Evolutionary conservation across 345 rosid genomes (phyloP).

Genomic region (Aethionema arabicum): DNA sequence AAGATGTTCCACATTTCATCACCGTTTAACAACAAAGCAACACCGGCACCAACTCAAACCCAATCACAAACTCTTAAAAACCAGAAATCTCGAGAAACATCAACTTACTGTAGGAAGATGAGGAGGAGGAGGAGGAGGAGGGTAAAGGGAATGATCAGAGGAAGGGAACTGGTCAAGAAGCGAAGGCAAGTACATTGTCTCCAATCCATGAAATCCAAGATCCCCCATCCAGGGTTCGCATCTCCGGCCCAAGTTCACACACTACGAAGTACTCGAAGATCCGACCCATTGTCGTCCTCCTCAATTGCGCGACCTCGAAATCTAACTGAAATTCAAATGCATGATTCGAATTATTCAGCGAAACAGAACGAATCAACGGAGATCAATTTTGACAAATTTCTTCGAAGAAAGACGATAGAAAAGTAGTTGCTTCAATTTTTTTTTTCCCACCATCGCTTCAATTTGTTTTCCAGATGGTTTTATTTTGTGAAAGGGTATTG

Average conservation of each 20-base stretch:
- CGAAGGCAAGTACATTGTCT: conserved; percentile 59
- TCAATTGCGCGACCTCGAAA: conserved; percentile 18
- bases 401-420: conserved; percentile 2
- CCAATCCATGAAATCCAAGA: conserved; percentile 79
- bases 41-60: conserved; percentile 4
- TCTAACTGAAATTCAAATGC: conserved; percentile 25
- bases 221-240: conserved; percentile 81
- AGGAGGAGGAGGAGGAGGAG: conserved; percentile 93
- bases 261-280: conserved; percentile 94
- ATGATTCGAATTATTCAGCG: conserved; percentile 6
- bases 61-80: not conserved
- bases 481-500: too few relatives aligned
- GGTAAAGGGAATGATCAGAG: conserved; percentile 61
- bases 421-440: conserved; percentile 26
- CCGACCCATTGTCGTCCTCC: conserved; percentile 48
- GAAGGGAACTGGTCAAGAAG: conserved; percentile 88
- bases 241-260: conserved; percentile 92
- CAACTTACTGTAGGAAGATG: conserved; percentile 82
- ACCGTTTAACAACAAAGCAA: not conserved
- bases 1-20: conserved; percentile 11
- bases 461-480: conserved; percentile 4
- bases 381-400: conserved; percentile 18
- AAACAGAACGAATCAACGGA: not conserved
- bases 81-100: not conserved
- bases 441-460: too few relatives aligned